Base-by-base conservation (phyloP, 2,329 filamentous ascomycete species). In the Furcasterigmium sp. region DNA sequence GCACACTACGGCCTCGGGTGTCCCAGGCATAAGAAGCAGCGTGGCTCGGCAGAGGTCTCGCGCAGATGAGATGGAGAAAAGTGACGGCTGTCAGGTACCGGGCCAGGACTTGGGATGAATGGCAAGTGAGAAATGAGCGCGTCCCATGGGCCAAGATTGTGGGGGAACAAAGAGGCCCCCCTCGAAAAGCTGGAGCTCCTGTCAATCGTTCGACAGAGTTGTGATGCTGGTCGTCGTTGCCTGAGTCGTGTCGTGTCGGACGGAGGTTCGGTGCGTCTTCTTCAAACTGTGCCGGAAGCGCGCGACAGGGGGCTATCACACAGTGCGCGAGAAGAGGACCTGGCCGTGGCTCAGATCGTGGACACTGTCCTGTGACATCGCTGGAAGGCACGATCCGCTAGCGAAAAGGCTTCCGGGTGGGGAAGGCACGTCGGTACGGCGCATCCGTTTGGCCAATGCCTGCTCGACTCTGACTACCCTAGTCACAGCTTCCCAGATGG, bases 371-470 rank as follows among this genome's bases (percentile, higher is more conserved):
- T 32, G 11, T 14, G 29, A 15, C 29, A 13, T 32, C 29, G 29
- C 14, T 17, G 32, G 32, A 35, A 35, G 17, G 32, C 32, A 35
- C 32, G 32, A 35, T 35, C 32, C 32, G 17, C 8, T 35, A 26
- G 23, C 23, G 23, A 26, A 26, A 11, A 26, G 23, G 23, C 7
- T 26, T 26, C 23, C 23, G 23, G n/a, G 35, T 37, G 35, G 35
- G 19, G 35, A 37, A 23, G 35, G 19, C 8, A n/a, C 19, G 19
- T 8, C 10, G n/a, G 8, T 37, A 20, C 35, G 17, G 35, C 17
- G 19, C 35, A 23, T 37, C 35, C 35, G 35, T 37, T 37, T 37
- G 35, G 35, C 19, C 35, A 37, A 37, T 35, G 32, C 32, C 18
- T 35, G n/a, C 30, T 34, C n/a, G 15, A 15, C 32, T 17, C n/a